These are phyloP conservation scores for Pestalotiopsis sp. DNA, from an alignment of 2,329 filamentous ascomycete genomes.

Conservation along the genomic window DNA sequence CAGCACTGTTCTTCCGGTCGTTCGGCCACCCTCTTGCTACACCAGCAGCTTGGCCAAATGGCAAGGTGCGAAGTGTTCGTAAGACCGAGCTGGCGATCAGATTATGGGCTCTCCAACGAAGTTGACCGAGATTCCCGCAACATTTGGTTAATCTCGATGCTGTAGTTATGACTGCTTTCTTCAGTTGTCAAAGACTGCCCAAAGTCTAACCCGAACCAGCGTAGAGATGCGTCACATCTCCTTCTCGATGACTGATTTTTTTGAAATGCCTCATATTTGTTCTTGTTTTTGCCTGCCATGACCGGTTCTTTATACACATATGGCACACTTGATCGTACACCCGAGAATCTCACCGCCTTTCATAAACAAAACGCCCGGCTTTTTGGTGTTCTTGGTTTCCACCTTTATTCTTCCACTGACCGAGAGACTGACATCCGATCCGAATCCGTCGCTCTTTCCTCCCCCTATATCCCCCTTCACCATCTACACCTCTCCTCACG, in stretches of 20 bases:
- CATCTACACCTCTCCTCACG: slow-evolving; percentile 25
- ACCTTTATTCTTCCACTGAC: background rate
- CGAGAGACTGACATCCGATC: background rate
- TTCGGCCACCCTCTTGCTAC: too few relatives aligned
- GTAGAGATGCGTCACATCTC: background rate
- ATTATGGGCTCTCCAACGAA: too few relatives aligned
- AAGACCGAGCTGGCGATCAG: too few relatives aligned
- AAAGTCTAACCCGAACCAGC: background rate
- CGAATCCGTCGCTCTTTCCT: background rate
- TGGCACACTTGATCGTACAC: slow-evolving; percentile 14
- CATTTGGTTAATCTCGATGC: too few relatives aligned
- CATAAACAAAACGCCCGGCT: background rate
- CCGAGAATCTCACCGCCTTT: slow-evolving; percentile 19
- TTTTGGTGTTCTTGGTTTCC: background rate
- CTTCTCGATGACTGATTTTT: background rate
- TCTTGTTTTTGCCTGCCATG: background rate
- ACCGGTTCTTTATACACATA: slow-evolving; percentile 1
- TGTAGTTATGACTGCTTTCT: background rate
- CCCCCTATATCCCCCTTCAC: background rate
- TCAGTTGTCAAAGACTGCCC: too few relatives aligned
- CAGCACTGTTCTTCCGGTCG: too few relatives aligned
- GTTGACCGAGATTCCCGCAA: too few relatives aligned
- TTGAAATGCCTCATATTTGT: background rate
- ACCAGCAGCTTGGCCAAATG: too few relatives aligned
- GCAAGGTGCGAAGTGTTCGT: too few relatives aligned